These are phyloP conservation scores for Lasiodiplodia gonubiensis DNA, from an alignment of 2,329 filamentous ascomycete genomes.

Conservation along the genomic window DNA sequence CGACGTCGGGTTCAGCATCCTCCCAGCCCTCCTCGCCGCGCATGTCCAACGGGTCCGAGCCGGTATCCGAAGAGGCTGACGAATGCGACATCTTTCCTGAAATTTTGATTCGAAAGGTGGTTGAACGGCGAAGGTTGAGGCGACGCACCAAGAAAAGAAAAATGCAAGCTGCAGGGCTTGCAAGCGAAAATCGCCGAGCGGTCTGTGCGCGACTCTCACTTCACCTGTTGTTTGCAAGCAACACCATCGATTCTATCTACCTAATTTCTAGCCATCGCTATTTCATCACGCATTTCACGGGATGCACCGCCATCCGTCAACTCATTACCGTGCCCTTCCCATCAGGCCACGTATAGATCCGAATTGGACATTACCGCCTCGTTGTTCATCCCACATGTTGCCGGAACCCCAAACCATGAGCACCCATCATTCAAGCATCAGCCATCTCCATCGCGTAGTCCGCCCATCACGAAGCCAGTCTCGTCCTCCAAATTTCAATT, in stretches of 20 bases:
- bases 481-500: too few relatives aligned
- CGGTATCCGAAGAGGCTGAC: slow-evolving; percentile 22
- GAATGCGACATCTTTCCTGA: slow-evolving; percentile 15
- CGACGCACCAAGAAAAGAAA: slow-evolving; percentile 5
- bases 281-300: not conserved
- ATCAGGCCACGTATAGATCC: not conserved
- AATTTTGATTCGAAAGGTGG: not conserved
- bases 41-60: slow-evolving; percentile 26
- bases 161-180: slow-evolving; percentile 14
- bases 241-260: not conserved
- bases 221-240: not conserved
- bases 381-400: not conserved
- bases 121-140: not conserved
- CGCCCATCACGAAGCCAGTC: not conserved
- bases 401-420: not conserved
- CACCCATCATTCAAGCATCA: not conserved
- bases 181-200: slow-evolving; percentile 13
- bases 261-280: not conserved
- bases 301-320: not conserved
- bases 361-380: not conserved
- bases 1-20: slow-evolving; percentile 49
- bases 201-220: slow-evolving; percentile 10
- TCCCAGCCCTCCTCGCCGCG: slow-evolving; percentile 52
- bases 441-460: not conserved
- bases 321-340: not conserved